Conservation (phyloP, 441 rosid species). For the Syzygium syzygioides region DNA sequence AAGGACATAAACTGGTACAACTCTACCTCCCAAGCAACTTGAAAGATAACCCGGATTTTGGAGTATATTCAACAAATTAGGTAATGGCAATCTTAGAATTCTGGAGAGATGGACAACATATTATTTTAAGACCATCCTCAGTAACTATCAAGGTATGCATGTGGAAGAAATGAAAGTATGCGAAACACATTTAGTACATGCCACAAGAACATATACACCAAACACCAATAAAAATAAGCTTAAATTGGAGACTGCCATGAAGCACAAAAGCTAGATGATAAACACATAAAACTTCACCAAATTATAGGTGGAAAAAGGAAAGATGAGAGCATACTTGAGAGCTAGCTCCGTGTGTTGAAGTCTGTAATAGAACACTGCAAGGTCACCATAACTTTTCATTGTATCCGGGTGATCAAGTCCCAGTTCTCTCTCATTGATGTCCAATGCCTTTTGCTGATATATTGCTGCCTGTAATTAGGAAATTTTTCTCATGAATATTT, state of each 20-base stretch:
- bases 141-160: background rate
- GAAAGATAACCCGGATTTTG: background rate
- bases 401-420: slow-evolving; percentile 83
- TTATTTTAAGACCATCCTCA: background rate
- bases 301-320: background rate
- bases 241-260: background rate
- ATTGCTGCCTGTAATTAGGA: slow-evolving; percentile 50
- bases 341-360: slow-evolving; percentile 76
- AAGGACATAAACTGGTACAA: background rate
- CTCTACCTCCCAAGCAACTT: background rate
- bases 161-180: background rate
- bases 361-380: slow-evolving; percentile 78
- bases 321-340: slow-evolving; percentile 47
- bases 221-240: background rate
- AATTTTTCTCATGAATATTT: slow-evolving; percentile 10
- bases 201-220: background rate
- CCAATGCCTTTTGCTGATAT: slow-evolving; percentile 76
- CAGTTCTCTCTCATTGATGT: slow-evolving; percentile 73
- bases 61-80: background rate
- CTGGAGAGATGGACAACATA: background rate
- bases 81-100: background rate
- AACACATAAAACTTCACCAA: background rate
- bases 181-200: background rate
- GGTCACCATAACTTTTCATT: slow-evolving; percentile 83
- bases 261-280: background rate